These are phyloP conservation scores for Rutidosis leptorrhynchoides DNA, from an alignment of 129 eudicot species.

Conservation along the genomic window DNA sequence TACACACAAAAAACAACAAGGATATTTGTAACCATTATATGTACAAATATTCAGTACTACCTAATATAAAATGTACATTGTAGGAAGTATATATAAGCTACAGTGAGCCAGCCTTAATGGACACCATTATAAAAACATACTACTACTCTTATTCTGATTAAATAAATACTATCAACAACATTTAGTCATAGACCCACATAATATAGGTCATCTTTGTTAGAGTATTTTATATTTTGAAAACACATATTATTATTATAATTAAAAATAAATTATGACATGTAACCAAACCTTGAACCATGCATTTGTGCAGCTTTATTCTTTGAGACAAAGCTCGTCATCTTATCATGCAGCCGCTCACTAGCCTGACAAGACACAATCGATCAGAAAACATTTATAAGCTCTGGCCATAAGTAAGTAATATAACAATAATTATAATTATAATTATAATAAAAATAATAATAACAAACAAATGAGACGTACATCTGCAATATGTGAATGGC, in stretches of 20 bases:
- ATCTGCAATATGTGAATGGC: conserved; percentile 96
- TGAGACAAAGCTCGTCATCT: conserved; percentile 82
- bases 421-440: too few species aligned
- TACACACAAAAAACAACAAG: conserved; percentile 30
- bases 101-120: not conserved
- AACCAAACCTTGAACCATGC: conserved; percentile 71
- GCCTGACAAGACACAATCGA: conserved; percentile 58
- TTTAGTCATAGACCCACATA: too few species aligned
- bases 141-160: not conserved
- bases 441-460: too few species aligned
- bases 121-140: not conserved
- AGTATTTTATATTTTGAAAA: not conserved
- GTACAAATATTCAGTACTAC: not conserved
- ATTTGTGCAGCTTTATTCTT: conserved; percentile 95
- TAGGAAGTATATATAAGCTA: not conserved
- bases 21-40: conserved; percentile 14
- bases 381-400: conserved; percentile 23
- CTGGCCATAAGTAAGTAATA: too few species aligned
- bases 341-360: conserved; percentile 87
- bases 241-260: not conserved
- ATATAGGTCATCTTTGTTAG: conserved; percentile 15
- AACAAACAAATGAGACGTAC: conserved; percentile 50
- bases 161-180: too few species aligned
- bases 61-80: conserved; percentile 6
- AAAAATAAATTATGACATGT: conserved; percentile 1